Conservation (phyloP, 768 basidiomycete genomes). For the Tephrocybe sp. region DNA sequence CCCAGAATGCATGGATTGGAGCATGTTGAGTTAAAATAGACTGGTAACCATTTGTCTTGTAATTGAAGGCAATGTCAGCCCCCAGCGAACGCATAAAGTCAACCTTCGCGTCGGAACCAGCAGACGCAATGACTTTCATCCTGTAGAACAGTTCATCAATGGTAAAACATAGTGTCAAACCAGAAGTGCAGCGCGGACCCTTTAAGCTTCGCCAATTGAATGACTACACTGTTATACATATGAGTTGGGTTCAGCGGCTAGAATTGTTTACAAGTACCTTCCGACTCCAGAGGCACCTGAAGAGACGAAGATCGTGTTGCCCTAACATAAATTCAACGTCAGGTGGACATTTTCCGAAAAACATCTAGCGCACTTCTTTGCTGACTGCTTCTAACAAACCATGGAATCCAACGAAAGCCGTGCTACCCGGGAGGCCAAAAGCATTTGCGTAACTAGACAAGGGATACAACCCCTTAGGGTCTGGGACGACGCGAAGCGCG, state of each 20-base stretch:
- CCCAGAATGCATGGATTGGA: slow-evolving; percentile 48
- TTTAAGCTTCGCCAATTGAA: slow-evolving; percentile 38
- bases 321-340: slow-evolving; percentile 11
- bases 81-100: slow-evolving; percentile 49
- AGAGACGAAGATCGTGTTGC: slow-evolving; percentile 26
- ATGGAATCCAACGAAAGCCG: slow-evolving; percentile 31
- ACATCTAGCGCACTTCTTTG: slow-evolving; percentile 28
- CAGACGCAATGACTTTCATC: slow-evolving; percentile 57
- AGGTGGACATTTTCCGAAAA: background rate
- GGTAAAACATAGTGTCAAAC: background rate
- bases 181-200: slow-evolving; percentile 22
- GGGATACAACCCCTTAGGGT: slow-evolving; percentile 2
- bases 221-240: slow-evolving; percentile 22
- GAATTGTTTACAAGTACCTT: slow-evolving; percentile 18
- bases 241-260: background rate
- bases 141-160: background rate
- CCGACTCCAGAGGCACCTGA: slow-evolving; percentile 31
- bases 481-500: slow-evolving; percentile 13
- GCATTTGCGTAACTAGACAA: slow-evolving; percentile 8
- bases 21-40: slow-evolving; percentile 50
- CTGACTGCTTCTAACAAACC: slow-evolving; percentile 24
- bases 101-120: slow-evolving; percentile 64
- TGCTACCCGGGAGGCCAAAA: slow-evolving; percentile 22
- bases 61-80: slow-evolving; percentile 61
- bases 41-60: slow-evolving; percentile 48